Evolutionary conservation across 2,329 filamentous ascomycete genomes (phyloP), one percentile per base, ranked within the genome.

Genomic region (Aspergillus awamori): DNA sequence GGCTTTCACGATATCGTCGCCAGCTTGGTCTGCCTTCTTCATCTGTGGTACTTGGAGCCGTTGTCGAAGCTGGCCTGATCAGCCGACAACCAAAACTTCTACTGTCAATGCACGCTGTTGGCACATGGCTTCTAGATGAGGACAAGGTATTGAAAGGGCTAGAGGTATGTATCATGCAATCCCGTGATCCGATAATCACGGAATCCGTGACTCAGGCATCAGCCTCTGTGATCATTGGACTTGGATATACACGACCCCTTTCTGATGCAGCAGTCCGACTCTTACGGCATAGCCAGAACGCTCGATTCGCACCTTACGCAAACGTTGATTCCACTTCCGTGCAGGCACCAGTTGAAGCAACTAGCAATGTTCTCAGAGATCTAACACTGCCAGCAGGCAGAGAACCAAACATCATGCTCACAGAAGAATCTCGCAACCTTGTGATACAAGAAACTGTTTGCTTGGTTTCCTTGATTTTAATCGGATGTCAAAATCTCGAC

Each of bases 1-100:
- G 51, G 63, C 62, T 72, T 11, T 54, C 60, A 15, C 55, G 43
- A 0, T 71, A 71, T 24, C 67, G 75, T 1, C 64, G 54, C 1
- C 20, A 26, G 4, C 33, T 51, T 13, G 67, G 65, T 17, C 43
- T 67, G 13, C 38, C 61, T 5, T 68, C 66, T 6, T 61, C 60
- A 1, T 38, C 54, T 5, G 41, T 70, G 47, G 58, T 61, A 20
- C 57, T 70, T 15, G 64, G 63, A 4, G n/a, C 53, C 4, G 53
- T 69, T 24, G 51, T 59, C 24, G 64, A 65, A 15, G 43, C 70
- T 5, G 66, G 59, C 7, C 24, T 57, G 8, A 22, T 48, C 15
- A 57, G 41, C 22, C 39, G n/a, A 47, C 20, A 57, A 3, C 39
- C 54, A 22, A 33, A 20, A 5, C 24, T 57, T 15, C 39, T 57